Conservation (phyloP, 805 yeast species). For the Kazachstania psychrophila region DNA sequence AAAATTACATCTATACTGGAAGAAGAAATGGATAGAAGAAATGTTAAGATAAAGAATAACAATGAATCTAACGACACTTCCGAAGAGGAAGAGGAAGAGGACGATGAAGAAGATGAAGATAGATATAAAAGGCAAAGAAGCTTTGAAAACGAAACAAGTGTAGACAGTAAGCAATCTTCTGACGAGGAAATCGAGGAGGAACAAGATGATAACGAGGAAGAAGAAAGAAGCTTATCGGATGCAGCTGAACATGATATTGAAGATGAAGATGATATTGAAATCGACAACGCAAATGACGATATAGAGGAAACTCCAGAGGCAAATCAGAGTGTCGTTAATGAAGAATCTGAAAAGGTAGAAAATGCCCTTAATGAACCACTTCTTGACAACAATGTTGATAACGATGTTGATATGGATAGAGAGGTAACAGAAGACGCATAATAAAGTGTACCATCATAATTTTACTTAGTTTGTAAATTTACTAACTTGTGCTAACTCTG, state of each 20-base stretch:
- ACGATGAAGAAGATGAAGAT: conserved; percentile 10
- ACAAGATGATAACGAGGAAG: conserved; percentile 4
- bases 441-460: too few relatives aligned
- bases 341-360: too few relatives aligned
- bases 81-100: conserved; percentile 10
- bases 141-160: conserved; percentile 3
- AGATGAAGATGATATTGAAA: neutral
- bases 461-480: too few relatives aligned
- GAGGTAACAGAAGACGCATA: too few relatives aligned
- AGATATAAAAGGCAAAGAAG: conserved; percentile 7
- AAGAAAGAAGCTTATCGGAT: conserved; percentile 1
- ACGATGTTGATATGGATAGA: too few relatives aligned
- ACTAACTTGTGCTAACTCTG: too few relatives aligned
- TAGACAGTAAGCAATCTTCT: neutral
- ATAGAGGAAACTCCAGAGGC: neutral
- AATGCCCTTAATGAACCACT: too few relatives aligned
- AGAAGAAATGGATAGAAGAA: conserved; percentile 20
- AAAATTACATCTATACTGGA: conserved; percentile 20
- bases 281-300: neutral
- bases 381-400: too few relatives aligned
- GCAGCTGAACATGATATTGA: neutral
- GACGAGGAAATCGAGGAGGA: conserved; percentile 3
- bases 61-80: conserved; percentile 1
- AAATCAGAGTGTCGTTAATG: too few relatives aligned
- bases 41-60: conserved; percentile 7